Evolutionary conservation across 2,329 filamentous ascomycete species (phyloP).

Genomic region (Colletotrichum trifolii): DNA sequence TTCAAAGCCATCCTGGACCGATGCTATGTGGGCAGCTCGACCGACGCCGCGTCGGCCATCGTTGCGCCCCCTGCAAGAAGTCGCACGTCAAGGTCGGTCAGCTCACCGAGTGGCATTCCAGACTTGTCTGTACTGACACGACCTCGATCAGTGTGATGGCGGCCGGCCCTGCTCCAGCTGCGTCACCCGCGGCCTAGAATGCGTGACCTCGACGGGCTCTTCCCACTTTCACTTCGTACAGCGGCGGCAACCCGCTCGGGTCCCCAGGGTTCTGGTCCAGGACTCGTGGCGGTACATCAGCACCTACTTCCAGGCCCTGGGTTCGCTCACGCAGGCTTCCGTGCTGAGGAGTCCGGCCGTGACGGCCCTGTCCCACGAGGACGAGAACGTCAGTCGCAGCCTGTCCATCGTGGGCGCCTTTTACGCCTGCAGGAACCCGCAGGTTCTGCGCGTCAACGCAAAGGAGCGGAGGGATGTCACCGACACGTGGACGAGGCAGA

Average conservation of each 20-base stretch:
- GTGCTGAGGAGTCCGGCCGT: neutral
- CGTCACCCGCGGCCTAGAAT: conserved; percentile 2
- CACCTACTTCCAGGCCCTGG: conserved; percentile 8
- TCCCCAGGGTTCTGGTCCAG: neutral
- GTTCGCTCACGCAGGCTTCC: conserved; percentile 3
- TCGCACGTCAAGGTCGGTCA: conserved; percentile 4
- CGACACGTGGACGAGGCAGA: conserved; percentile 4
- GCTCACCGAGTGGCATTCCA: neutral
- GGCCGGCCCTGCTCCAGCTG: conserved; percentile 20
- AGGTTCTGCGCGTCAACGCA: neutral
- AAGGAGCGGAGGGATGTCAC: neutral
- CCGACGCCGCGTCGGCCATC: conserved; percentile 13
- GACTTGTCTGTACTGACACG: neutral
- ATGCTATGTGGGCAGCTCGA: conserved; percentile 32
- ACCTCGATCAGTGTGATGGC: conserved; percentile 4
- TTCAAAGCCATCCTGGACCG: neutral
- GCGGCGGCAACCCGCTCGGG: neutral
- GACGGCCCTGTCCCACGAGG: conserved; percentile 10
- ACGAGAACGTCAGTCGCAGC: conserved; percentile 17
- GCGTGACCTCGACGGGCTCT: neutral
- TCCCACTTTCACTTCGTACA: conserved; percentile 12
- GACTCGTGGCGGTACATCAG: conserved; percentile 23
- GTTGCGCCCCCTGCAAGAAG: conserved; percentile 14
- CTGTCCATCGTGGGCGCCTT: conserved; percentile 18
- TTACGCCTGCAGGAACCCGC: conserved; percentile 19